Evolutionary conservation across 169 alveolate species (phyloP).

Genomic region (Eimeria tenella): DNA sequence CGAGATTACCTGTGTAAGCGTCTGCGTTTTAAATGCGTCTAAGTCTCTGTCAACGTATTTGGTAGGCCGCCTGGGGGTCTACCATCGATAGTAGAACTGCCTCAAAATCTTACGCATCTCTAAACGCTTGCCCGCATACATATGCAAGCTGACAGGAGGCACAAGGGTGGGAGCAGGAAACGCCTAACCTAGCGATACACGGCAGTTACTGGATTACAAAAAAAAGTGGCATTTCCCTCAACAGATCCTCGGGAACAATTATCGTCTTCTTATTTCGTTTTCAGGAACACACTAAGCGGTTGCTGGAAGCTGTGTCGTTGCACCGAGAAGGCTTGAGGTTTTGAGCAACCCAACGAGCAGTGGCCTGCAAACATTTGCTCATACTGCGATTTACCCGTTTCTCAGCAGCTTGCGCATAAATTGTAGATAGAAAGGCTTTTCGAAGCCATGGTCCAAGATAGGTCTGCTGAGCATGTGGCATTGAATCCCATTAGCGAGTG

Average conservation of each 20-base stretch:
- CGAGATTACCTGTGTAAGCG: too few species aligned
- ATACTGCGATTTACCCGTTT: too few species aligned
- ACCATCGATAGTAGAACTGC: background rate
- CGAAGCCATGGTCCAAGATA: background rate
- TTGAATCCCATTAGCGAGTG: background rate
- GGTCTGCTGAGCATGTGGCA: background rate
- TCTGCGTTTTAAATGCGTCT: too few species aligned
- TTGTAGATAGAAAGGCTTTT: background rate
- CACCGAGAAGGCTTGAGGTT: background rate
- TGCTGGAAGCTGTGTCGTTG: background rate
- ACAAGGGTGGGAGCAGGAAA: background rate
- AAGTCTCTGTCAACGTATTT: too few species aligned
- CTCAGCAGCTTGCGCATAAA: too few species aligned
- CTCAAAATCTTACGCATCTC: background rate
- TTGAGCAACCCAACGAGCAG: slow-evolving; percentile 37
- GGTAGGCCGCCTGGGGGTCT: background rate
- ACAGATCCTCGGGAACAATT: background rate
- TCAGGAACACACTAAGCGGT: background rate
- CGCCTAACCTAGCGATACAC: background rate
- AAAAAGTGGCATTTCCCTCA: background rate
- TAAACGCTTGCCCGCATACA: background rate
- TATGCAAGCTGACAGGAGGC: background rate
- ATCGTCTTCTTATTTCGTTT: background rate
- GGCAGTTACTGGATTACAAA: background rate
- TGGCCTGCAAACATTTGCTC: background rate